These are phyloP conservation scores for Tardiomyces depauwii DNA, from an alignment of 1,139 yeast species.

Conservation along the genomic window DNA sequence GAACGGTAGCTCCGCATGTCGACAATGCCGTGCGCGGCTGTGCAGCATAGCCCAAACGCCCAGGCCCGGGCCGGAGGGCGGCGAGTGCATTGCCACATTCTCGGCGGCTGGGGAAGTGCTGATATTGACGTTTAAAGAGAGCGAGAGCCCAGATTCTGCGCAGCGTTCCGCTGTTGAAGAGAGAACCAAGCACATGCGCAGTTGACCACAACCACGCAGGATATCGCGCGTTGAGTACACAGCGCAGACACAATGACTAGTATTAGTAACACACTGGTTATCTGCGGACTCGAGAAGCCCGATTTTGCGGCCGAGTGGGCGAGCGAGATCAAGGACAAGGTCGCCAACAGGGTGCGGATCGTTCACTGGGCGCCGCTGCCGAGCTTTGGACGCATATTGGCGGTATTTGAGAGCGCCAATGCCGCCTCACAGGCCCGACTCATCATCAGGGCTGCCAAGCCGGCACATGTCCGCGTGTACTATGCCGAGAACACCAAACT, in stretches of 20 bases:
- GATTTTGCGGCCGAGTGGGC: conserved; percentile 8
- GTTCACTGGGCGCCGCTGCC: conserved; percentile 27
- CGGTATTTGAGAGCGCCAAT: conserved; percentile 19
- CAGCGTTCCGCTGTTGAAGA: no score
- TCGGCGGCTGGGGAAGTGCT: not conserved
- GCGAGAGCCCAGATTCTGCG: no score
- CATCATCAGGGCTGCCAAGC: conserved; percentile 3
- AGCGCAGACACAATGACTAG: no score
- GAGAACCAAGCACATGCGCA: no score
- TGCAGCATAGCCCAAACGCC: no score
- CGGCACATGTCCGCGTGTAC: conserved; percentile 10
- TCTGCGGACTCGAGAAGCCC: conserved; percentile 11
- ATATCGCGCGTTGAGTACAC: no score
- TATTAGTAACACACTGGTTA: conserved; percentile 15
- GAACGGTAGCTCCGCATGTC: no score
- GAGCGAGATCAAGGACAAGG: conserved; percentile 1
- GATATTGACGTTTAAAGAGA: no score
- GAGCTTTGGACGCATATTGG: conserved; percentile 26
- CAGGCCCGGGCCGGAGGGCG: no score
- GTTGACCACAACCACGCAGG: no score
- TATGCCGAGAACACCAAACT: conserved; percentile 15
- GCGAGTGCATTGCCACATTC: no score
- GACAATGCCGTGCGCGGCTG: no score
- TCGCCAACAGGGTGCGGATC: conserved; percentile 1
- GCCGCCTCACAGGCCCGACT: conserved; percentile 20